Evolutionary conservation across 148 eudicot species (phyloP), one percentile per base, ranked within the genome.

Genomic region (Persicaria tinctoria): DNA sequence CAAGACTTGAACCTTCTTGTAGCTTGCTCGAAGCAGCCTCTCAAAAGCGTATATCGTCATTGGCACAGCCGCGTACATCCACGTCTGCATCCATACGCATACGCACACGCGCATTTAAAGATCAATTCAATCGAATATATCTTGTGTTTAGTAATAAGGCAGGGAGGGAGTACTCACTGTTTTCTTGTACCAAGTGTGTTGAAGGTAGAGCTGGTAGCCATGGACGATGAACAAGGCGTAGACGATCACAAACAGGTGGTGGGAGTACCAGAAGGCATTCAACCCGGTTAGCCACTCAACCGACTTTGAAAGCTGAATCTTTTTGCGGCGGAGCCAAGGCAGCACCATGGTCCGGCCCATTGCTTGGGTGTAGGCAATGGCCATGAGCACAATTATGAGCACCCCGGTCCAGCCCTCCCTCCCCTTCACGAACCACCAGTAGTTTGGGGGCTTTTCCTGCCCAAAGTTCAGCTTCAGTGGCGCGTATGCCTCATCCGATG

Each of bases 31-130:
- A 62, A 83, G 69, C 70, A 86, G 71, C 60, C 91, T 79, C 73
- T 86, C 89, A 48, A 75, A 74, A 46, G 80, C 81, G 55, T 83
- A 86, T 14, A 84, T 66, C 17, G 74, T n/a, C 70, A 88, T 74
- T 17, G 86, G 89, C 54, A 84, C 86, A 38, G 85, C 84, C 18
- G 86, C 78, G 79, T 88, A 88, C 88, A 87, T 86, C 87, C 89
- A 86, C 56, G 91, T 83, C 87, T 63, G 45, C 38, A 10, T 9
- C 45, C 18, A 56, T 5, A 56, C 17, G 8, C 18, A 56, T 5
- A 56, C 17, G 8, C 4, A 63, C 10, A 16, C 14, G 13, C 5
- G 9, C 53, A 50, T 50, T 50, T 50, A 12, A 12, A 50, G 9
- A 50, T 57, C 64, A 57, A 17, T 53, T 53, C 13, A 13, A 5